These are phyloP conservation scores for Ochetophila trinervis DNA, from an alignment of 306 rosid genomes.

Conservation along the genomic window DNA sequence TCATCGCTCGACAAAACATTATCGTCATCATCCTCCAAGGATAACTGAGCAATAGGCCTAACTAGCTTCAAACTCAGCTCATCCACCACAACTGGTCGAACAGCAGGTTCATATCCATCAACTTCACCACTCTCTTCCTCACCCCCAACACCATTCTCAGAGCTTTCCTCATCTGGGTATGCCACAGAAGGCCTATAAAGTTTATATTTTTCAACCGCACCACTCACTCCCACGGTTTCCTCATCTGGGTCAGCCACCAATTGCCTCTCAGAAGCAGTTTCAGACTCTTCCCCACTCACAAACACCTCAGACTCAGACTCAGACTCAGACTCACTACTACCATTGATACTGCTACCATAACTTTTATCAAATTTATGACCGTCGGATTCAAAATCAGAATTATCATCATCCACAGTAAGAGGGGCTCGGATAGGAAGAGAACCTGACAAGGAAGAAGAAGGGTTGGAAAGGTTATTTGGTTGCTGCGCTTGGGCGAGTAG, in stretches of 20 bases:
- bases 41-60: constrained; percentile 58
- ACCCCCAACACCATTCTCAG: constrained; percentile 3
- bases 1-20: constrained; percentile 18
- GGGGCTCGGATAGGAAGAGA: constrained; percentile 59
- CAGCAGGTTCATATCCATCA: not conserved
- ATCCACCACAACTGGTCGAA: constrained; percentile 18
- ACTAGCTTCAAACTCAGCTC: constrained; percentile 17
- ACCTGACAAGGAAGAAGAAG: constrained; percentile 25
- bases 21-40: constrained; percentile 41
- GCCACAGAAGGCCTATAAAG: constrained; percentile 19
- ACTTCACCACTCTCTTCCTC: constrained; percentile 20
- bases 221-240: constrained; percentile 5
- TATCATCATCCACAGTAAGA: constrained; percentile 36
- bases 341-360: constrained; percentile 24
- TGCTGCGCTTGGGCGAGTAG: not conserved
- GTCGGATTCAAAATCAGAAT: constrained; percentile 31
- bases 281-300: constrained; percentile 28
- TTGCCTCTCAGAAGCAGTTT: constrained; percentile 29
- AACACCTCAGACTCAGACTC: constrained; percentile 31
- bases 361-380: not conserved
- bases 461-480: constrained; percentile 13
- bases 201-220: constrained; percentile 1
- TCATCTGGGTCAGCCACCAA: constrained; percentile 19
- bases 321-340: constrained; percentile 25
- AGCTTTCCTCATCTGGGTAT: constrained; percentile 13